Conservation (phyloP, 306 rosid species). For the Pueraria montana region DNA sequence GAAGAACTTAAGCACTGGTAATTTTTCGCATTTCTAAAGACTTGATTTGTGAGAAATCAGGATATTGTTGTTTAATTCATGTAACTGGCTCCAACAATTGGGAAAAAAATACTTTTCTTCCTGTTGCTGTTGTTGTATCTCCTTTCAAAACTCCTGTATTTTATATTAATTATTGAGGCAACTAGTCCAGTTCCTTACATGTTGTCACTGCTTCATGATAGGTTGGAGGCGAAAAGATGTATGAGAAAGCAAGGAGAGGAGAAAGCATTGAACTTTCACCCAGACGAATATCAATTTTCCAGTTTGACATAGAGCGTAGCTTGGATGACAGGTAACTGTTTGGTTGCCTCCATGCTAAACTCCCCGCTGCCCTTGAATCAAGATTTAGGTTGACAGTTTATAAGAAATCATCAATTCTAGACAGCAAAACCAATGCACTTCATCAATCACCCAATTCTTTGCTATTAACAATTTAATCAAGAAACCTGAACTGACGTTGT, state of each 20-base stretch:
- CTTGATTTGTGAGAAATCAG: constrained; percentile 23
- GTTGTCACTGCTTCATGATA: constrained; percentile 49
- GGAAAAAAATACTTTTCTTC: neutral
- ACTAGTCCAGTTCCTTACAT: constrained; percentile 44
- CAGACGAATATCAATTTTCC: constrained; percentile 86
- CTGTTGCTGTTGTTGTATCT: neutral
- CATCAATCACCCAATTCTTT: constrained; percentile 23
- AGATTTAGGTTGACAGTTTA: constrained; percentile 5
- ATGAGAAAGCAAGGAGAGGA: constrained; percentile 98
- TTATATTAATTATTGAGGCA: neutral
- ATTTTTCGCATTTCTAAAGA: constrained; percentile 18
- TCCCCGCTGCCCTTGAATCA: constrained; percentile 20
- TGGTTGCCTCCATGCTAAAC: constrained; percentile 23
- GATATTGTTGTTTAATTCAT: neutral
- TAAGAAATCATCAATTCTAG: neutral
- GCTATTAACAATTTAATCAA: constrained; percentile 6
- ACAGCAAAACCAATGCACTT: constrained; percentile 2
- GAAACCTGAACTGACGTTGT: neutral
- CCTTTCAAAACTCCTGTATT: neutral
- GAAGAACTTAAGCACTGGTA: constrained; percentile 16
- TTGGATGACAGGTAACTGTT: constrained; percentile 79
- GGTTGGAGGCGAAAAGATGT: constrained; percentile 98
- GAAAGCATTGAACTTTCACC: constrained; percentile 96
- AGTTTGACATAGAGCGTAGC: constrained; percentile 93
- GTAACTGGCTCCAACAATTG: neutral